Conservation (phyloP, 208 protist genomes). For the Angomonas ambiguus region DNA sequence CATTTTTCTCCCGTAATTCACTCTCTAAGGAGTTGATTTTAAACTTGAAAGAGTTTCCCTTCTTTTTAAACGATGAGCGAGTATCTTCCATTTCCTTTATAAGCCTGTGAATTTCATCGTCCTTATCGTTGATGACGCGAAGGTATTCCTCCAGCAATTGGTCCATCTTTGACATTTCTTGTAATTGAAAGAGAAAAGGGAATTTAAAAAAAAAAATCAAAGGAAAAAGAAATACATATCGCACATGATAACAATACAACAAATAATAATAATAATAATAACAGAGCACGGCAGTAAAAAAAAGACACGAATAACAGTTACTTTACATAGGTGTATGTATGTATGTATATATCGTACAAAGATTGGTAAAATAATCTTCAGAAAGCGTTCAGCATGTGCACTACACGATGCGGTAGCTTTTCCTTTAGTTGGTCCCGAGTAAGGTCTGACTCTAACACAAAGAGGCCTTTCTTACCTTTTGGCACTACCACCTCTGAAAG, state of each 20-base stretch:
- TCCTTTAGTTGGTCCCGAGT: conserved; percentile 50
- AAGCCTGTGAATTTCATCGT: conserved; percentile 62
- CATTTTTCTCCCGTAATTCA: conserved; percentile 20
- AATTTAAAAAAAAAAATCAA: conserved; percentile 11
- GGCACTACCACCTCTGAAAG: conserved; percentile 39
- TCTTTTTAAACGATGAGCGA: conserved; percentile 20
- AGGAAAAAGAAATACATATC: conserved; percentile 4
- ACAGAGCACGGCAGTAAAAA: neutral
- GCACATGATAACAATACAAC: neutral
- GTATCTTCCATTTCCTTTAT: conserved; percentile 46
- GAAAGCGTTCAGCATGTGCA: conserved; percentile 55
- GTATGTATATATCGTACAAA: too few relatives aligned
- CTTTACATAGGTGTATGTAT: too few relatives aligned
- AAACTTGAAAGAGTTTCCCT: conserved; percentile 21
- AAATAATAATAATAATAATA: neutral
- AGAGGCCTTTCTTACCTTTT: conserved; percentile 28
- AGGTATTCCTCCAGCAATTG: conserved; percentile 85
- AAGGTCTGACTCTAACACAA: conserved; percentile 37
- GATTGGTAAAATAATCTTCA: too few relatives aligned
- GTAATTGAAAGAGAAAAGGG: conserved; percentile 12
- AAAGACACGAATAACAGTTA: neutral
- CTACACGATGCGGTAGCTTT: conserved; percentile 59
- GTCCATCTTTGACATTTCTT: conserved; percentile 26
- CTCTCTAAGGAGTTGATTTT: conserved; percentile 16
- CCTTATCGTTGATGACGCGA: conserved; percentile 84